Conservation (phyloP, 2,329 filamentous ascomycete genomes). For the Teratosphaeria viscida region DNA sequence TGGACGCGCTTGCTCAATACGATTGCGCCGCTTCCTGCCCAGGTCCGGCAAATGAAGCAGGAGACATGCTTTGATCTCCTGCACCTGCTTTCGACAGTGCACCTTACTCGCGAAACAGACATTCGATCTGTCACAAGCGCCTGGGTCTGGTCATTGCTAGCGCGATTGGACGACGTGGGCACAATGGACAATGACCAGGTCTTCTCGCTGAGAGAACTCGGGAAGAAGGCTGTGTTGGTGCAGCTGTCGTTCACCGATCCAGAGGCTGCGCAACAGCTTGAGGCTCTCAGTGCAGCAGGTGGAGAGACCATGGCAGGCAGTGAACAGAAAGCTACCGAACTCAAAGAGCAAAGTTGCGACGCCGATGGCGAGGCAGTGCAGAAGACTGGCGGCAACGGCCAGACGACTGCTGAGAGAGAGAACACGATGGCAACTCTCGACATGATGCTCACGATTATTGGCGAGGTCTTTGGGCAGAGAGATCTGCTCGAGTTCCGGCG, state of each 20-base stretch:
- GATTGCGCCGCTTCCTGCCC: conserved; percentile 38
- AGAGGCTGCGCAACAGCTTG: conserved; percentile 16
- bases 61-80: conserved; percentile 57
- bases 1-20: conserved; percentile 38
- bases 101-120: conserved; percentile 49
- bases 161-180: conserved; percentile 56
- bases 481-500: conserved; percentile 66
- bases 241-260: conserved; percentile 20
- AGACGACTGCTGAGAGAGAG: conserved; percentile 1
- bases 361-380: not conserved
- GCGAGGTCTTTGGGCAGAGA: conserved; percentile 80
- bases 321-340: conserved; percentile 3
- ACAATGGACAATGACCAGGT: conserved; percentile 67
- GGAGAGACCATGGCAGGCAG: conserved; percentile 23
- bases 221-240: conserved; percentile 51
- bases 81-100: conserved; percentile 47
- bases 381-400: not conserved
- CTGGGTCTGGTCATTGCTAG: conserved; percentile 80
- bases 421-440: conserved; percentile 58
- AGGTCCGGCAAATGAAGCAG: conserved; percentile 49
- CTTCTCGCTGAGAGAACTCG: conserved; percentile 65
- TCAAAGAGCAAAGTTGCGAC: not conserved
- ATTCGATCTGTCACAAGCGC: conserved; percentile 58
- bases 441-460: conserved; percentile 81
- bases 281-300: conserved; percentile 6